These are phyloP conservation scores for Lizonia empirigonia DNA, from an alignment of 2,329 filamentous ascomycete genomes.

Conservation along the genomic window DNA sequence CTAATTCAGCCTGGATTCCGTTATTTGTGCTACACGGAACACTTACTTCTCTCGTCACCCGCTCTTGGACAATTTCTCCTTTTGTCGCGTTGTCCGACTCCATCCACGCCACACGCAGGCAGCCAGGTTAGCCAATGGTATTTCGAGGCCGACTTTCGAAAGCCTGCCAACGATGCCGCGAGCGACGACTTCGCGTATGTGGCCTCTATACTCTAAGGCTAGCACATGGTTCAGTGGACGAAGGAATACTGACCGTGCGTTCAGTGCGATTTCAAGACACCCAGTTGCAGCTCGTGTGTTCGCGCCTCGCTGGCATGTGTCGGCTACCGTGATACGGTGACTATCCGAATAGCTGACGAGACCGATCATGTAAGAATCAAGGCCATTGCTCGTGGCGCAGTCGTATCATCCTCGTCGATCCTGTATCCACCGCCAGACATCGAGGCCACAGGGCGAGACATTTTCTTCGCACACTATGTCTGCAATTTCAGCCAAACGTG, in stretches of 20 bases:
- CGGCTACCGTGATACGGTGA: conserved; percentile 34
- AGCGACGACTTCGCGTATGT: conserved; percentile 24
- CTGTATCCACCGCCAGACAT: conserved; percentile 26
- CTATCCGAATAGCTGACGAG: conserved; percentile 32
- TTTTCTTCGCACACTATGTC: conserved; percentile 37
- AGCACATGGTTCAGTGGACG: too few relatives aligned
- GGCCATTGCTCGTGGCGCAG: conserved; percentile 8
- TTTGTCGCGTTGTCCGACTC: too few relatives aligned
- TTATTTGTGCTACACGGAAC: too few relatives aligned
- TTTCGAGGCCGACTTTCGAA: conserved; percentile 28
- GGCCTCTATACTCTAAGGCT: not conserved
- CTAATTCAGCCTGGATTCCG: too few relatives aligned
- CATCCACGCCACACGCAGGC: too few relatives aligned
- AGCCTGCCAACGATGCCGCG: conserved; percentile 28
- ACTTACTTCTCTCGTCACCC: too few relatives aligned
- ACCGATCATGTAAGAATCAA: conserved; percentile 29
- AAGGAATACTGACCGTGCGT: too few relatives aligned
- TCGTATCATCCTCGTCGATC: not conserved
- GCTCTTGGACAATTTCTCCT: too few relatives aligned
- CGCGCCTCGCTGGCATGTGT: conserved; percentile 24
- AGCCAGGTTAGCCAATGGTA: conserved; percentile 10
- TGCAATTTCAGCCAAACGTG: conserved; percentile 32
- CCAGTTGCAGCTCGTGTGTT: conserved; percentile 30
- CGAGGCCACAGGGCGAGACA: conserved; percentile 22
- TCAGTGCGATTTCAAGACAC: conserved; percentile 34